Base-by-base conservation (phyloP, 345 rosid species). In the Abelmoschus esculentus region DNA sequence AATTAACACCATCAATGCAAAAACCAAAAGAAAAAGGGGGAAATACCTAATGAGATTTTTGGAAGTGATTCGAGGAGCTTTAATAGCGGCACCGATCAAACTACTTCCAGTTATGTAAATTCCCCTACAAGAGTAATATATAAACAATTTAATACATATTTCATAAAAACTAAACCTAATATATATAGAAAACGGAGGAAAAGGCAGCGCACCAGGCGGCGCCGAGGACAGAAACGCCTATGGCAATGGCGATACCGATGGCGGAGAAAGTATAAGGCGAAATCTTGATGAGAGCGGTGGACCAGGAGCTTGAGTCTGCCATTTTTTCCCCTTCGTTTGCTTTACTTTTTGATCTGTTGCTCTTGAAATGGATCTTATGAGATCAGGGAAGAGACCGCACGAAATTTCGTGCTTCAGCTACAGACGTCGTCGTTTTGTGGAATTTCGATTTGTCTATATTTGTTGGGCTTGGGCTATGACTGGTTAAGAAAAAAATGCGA, bases 161-260 rank as follows among this genome's bases (percentile, higher is more conserved):
- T 44, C 40, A 58, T 40, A 11, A n/a, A 11, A n/a, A 31, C 17
- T 50, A 36, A 29, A 18, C 19, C 3, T 14, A 19, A 22, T 31
- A 42, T 19, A 6, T 17, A 50, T 46, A 5, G 2, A 46, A 47
- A 15, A 3, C 7, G 29, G 19, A 7, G 11, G 0, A 2, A 5
- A 42, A 44, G 28, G 13, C 10, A 38, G 42, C 56, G 17, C 87
- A 95, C 99, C 99, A 95, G 74, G 98, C 99, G 67, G 99, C 98
- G 72, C 98, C 99, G 80, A 95, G 99, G 76, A 95, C 98, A 10
- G 98, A 95, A 59, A 95, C 93, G 75, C 99, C 99, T 79, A 95
- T 95, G 54, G 99, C 72, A 66, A 95, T 63, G 75, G 96, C 98
- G 82, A 95, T 95, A 46, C 99, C 99, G 79, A 95, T 14, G 68